phyloP scores from a whole-genome alignment of 2,329 filamentous ascomycete genomes.

The Exophiala sideris region DNA sequence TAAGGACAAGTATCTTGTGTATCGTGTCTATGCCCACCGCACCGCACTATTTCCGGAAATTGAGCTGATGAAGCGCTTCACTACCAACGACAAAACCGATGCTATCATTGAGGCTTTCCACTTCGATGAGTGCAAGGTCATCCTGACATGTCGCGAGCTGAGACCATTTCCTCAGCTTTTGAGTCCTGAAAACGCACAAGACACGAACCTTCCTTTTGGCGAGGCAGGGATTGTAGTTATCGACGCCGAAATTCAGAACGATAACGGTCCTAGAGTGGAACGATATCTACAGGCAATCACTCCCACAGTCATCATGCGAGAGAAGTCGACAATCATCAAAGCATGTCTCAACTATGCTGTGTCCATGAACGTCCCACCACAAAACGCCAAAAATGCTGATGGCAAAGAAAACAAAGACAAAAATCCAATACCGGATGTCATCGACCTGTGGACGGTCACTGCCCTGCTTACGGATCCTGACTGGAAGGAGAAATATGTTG shows the following conservation, averaged over 20 bases:
- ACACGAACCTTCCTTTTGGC: constrained; percentile 35
- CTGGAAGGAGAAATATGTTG: constrained; percentile 49
- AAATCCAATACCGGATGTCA: constrained; percentile 47
- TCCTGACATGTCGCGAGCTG: constrained; percentile 42
- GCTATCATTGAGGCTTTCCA: constrained; percentile 55
- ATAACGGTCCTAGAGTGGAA: constrained; percentile 33
- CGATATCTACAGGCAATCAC: constrained; percentile 36
- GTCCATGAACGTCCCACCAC: constrained; percentile 5
- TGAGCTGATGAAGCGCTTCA: constrained; percentile 41
- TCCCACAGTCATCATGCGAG: constrained; percentile 37
- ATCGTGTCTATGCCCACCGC: constrained; percentile 47
- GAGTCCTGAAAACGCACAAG: background rate
- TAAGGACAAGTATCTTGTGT: constrained; percentile 57
- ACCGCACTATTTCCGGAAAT: constrained; percentile 34
- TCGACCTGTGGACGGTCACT: constrained; percentile 58
- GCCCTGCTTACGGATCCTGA: constrained; percentile 45
- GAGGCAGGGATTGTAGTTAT: constrained; percentile 44
- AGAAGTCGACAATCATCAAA: constrained; percentile 49
- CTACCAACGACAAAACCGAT: constrained; percentile 41
- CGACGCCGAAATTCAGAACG: constrained; percentile 46
- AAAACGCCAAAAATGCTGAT: background rate
- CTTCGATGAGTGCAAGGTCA: constrained; percentile 52
- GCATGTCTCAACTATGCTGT: constrained; percentile 9
- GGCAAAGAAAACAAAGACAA: constrained; percentile 34
- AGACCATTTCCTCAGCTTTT: constrained; percentile 32